phyloP scores from a whole-genome alignment of 148 eudicot genomes.

The Rhododendron molle region DNA sequence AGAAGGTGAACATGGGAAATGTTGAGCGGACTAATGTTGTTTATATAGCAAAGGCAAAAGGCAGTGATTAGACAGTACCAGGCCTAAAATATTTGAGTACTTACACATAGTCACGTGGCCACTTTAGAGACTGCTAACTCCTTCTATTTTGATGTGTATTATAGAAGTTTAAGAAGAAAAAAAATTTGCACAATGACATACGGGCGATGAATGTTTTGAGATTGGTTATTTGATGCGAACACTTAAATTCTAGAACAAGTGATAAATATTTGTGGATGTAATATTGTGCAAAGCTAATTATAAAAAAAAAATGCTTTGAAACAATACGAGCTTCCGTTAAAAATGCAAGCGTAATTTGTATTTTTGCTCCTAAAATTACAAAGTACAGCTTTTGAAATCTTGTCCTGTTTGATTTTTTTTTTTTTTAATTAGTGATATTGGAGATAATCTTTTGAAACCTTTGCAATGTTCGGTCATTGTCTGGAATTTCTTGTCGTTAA shows the following conservation, averaged over 20 bases:
- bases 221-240: too few species aligned
- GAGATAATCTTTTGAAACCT: neutral
- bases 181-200: too few species aligned
- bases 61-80: conserved; percentile 13
- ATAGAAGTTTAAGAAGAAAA: too few species aligned
- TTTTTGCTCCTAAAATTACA: neutral
- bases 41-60: conserved; percentile 12
- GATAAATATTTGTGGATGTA: too few species aligned
- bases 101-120: neutral
- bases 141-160: neutral
- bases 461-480: neutral
- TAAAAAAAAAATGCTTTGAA: too few species aligned
- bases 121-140: neutral
- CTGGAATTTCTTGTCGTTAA: neutral
- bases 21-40: neutral
- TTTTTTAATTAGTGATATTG: neutral
- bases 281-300: too few species aligned
- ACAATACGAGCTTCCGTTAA: too few species aligned
- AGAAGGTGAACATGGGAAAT: neutral
- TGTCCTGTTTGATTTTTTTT: neutral
- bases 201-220: too few species aligned
- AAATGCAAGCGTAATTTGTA: neutral
- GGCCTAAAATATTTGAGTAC: neutral
- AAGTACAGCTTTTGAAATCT: neutral
- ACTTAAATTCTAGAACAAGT: too few species aligned